Evolutionary conservation across 352 stramenopile genomes (phyloP), one percentile per base, ranked within the genome.

Genomic region (Phytophthora boehmeriae): DNA sequence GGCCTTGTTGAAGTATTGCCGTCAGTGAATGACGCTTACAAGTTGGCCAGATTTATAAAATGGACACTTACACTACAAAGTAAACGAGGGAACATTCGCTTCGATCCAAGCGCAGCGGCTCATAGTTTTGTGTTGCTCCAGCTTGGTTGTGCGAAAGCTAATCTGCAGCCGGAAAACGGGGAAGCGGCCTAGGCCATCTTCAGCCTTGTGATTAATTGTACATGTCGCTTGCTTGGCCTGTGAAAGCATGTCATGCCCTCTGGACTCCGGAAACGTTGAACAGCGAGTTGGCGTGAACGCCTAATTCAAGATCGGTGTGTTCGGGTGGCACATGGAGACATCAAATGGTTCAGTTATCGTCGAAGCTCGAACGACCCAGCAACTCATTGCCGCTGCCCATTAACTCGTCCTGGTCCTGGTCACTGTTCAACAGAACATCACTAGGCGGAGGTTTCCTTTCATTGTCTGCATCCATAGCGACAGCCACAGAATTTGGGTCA

Each of bases 371-470:
- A 53, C 72, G 76, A 28, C 75, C 71, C 50, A 92, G 53, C 43
- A 92, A 71, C 36, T 92, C 83, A 51, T 88, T 90, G 27, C 83
- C 81, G 50, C 81, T 91, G 28, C 80, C 81, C 79, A 93, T 87
- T 25, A 91, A 59, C 51, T 88, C 80, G 48, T 91, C 84, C 59
- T 89, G 77, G 48, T 91, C 84, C 59, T 89, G 77, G 13, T 89
- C 75, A 10, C 86, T 76, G 25, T 80, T 79, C 36, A 49, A 38
- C 14, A 87, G 54, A 9, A 72, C 73, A 5, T 68, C 58, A 9
- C 17, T 58, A 0, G 45, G 10, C 43, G 17, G 32, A 41, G 50
- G 8, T 55, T 57, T 64, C 56, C 63, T 65, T 23, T 76, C 60
- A 32, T 83, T 62, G 1, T 75, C 65, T 14, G 71, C 59, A 35